These are phyloP conservation scores for Hypomontagnella monticulosa DNA, from an alignment of 495 filamentous ascomycete species.

Conservation along the genomic window DNA sequence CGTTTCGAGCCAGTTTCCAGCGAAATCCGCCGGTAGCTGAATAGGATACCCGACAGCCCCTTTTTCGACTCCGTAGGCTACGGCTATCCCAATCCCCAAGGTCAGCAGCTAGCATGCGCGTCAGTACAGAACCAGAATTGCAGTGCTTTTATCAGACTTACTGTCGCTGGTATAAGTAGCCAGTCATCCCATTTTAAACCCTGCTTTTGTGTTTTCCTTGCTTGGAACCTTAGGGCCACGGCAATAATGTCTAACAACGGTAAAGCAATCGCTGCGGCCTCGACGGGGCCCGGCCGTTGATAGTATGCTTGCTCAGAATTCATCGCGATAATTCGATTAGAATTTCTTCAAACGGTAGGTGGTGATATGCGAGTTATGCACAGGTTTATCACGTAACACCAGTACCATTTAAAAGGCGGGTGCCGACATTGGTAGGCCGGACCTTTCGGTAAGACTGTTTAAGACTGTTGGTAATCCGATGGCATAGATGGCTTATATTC, in stretches of 20 bases:
- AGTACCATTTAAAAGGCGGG: too few species aligned
- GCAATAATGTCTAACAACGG: conserved; percentile 18
- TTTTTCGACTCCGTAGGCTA: conserved; percentile 24
- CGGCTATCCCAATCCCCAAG: conserved; percentile 4
- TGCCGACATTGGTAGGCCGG: too few species aligned
- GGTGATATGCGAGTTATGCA: too few species aligned
- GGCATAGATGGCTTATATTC: too few species aligned
- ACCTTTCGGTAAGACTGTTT: too few species aligned
- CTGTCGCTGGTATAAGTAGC: conserved; percentile 44
- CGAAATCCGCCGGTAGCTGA: neutral
- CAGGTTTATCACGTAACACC: too few species aligned
- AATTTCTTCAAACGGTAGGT: too few species aligned
- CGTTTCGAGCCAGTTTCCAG: neutral
- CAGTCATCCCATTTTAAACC: conserved; percentile 44
- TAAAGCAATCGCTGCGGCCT: conserved; percentile 14
- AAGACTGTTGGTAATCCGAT: too few species aligned
- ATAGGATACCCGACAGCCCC: conserved; percentile 15
- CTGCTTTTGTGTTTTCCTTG: conserved; percentile 35
- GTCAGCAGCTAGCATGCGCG: conserved; percentile 12
- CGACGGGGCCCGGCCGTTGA: conserved; percentile 16
- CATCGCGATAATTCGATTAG: too few species aligned
- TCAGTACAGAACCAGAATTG: neutral
- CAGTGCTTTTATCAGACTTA: conserved; percentile 7
- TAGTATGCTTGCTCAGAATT: conserved; percentile 7
- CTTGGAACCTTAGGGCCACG: conserved; percentile 29